Conservation (phyloP, 108 stramenopile species). For the Skeletonema grethae region DNA sequence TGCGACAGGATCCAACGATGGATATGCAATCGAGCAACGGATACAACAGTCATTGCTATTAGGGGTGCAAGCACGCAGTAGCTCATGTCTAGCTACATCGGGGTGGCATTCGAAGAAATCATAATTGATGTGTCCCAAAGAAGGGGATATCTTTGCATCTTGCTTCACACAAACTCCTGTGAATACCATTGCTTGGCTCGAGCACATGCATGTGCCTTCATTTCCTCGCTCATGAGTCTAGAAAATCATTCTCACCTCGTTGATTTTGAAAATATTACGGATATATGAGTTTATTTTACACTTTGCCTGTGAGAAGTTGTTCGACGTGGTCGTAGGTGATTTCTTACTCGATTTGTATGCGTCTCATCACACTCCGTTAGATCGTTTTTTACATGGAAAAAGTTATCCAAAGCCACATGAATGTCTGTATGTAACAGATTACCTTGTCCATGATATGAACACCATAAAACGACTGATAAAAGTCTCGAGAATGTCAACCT, state of each 20-base stretch:
- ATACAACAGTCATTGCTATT: constrained; percentile 17
- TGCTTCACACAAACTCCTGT: too few relatives aligned
- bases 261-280: not conserved
- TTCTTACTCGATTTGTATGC: not conserved
- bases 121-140: not conserved
- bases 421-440: not conserved
- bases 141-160: not conserved
- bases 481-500: too few relatives aligned
- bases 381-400: not conserved
- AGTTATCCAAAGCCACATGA: not conserved
- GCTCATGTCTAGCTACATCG: not conserved
- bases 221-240: not conserved
- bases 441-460: not conserved
- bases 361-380: not conserved
- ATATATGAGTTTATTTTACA: not conserved
- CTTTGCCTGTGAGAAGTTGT: not conserved
- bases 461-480: too few relatives aligned
- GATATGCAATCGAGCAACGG: constrained; percentile 20
- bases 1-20: constrained; percentile 32
- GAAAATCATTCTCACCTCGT: not conserved
- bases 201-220: not conserved
- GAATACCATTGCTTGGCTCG: too few relatives aligned
- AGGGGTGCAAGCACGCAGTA: constrained; percentile 14
- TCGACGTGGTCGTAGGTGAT: not conserved
- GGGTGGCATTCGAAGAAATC: not conserved